Base-by-base conservation (phyloP, 352 stramenopile species). In the Globisporangium cystogenes region DNA sequence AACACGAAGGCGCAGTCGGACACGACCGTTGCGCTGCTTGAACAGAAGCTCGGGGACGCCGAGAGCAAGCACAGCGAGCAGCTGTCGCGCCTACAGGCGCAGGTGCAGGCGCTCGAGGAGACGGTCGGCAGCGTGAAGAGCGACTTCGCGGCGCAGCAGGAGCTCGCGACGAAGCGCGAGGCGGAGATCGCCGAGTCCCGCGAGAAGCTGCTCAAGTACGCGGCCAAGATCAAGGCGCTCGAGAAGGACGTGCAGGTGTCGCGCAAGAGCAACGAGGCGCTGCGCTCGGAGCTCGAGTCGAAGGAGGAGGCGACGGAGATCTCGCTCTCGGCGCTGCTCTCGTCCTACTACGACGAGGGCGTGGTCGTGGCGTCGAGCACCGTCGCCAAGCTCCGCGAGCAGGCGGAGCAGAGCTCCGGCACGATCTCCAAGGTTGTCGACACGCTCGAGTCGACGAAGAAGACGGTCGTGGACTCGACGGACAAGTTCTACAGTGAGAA, bases 301-400 rank as follows among this genome's bases (percentile, higher is more conserved):
- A 56, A 70, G 50, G 80, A 44, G 20, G 47, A 75, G 52, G 64
- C 40, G 35, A 15, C 77, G 33, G 79, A 90, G 53, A 68, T 92
- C 41, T 70, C 74, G 14, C 68, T 92, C 51, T 71, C 75, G 1
- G 62, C 78, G 41, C 56, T 92, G 64, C 64, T 92, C 45, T 89
- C 78, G 48, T 74, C 71, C 35, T 92, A 92, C 62, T 92, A 89
- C 40, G 82, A 92, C 62, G 76, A 87, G 54, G 73, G 78, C n/a
- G 68, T 88, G 47, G 60, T 82, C 18, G 51, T 88, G 29, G 74
- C 74, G 6, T 59, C 68, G 27, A 62, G 70, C 47, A 59, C 67
- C 1, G 60, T 75, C 20, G 59, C 50, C 8, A 60, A 60, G 39
- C 55, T 82, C 29, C 72, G 72, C 20, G 57, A 82, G 35, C 76